A percentile compares a stretch with the other conserved stretches of the same genome.
phyloP scores from a whole-genome alignment of 1,284 basidiomycete species.

The Schizopora paradoxa region DNA sequence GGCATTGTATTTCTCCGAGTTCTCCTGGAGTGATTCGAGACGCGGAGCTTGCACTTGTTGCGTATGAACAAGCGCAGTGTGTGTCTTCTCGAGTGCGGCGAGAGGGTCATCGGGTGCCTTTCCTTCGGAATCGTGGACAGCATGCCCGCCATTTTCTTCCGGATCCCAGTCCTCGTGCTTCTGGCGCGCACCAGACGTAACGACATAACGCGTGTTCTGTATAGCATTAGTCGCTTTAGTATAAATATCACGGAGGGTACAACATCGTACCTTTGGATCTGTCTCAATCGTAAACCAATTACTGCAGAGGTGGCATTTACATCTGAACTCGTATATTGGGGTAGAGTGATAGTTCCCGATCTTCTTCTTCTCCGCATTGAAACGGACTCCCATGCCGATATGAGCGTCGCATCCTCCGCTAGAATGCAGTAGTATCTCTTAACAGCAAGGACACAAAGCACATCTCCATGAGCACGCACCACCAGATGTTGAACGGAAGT shows the following conservation, averaged over 20 bases:
- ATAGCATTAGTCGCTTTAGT: not conserved
- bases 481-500: slow-evolving; percentile 97
- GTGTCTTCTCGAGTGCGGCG: slow-evolving; percentile 82
- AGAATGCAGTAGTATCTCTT: slow-evolving; percentile 7
- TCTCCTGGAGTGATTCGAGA: slow-evolving; percentile 69
- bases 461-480: slow-evolving; percentile 49
- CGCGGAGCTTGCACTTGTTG: slow-evolving; percentile 71
- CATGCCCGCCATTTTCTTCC: slow-evolving; percentile 88
- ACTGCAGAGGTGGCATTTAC: slow-evolving; percentile 93
- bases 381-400: slow-evolving; percentile 95
- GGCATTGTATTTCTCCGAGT: slow-evolving; percentile 67
- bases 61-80: slow-evolving; percentile 67
- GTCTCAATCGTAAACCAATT: slow-evolving; percentile 97
- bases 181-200: slow-evolving; percentile 81
- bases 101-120: slow-evolving; percentile 70
- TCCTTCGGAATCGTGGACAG: slow-evolving; percentile 82
- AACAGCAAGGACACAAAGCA: not conserved
- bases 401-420: slow-evolving; percentile 90
- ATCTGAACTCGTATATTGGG: slow-evolving; percentile 90
- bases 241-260: not conserved
- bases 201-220: slow-evolving; percentile 94
- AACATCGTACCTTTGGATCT: slow-evolving; percentile 81
- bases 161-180: slow-evolving; percentile 97
- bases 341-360: slow-evolving; percentile 94
- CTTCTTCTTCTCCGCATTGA: slow-evolving; percentile 98